Evolutionary conservation across 805 yeast genomes (phyloP).

Genomic region (Lipomyces sp.): DNA sequence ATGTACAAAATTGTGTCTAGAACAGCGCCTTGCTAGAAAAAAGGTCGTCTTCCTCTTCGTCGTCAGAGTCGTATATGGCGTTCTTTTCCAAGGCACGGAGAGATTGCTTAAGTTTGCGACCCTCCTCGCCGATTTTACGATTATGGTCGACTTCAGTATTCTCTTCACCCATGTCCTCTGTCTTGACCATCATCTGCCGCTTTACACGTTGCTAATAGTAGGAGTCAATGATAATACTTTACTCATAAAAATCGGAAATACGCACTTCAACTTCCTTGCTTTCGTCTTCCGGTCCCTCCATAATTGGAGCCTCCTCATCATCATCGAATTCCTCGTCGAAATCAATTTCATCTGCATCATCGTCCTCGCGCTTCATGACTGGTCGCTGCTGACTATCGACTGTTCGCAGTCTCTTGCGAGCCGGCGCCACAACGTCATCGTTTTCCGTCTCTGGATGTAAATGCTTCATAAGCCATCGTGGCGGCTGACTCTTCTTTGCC

Average conservation of each 20-base stretch:
- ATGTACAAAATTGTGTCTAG: conserved; percentile 2
- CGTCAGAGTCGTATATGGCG: conserved; percentile 84
- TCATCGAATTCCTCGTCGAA: conserved; percentile 97
- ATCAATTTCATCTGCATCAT: conserved; percentile 90
- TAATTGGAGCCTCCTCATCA: conserved; percentile 97
- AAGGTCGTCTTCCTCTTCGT: conserved; percentile 60
- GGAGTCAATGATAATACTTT: background rate
- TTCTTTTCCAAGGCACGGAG: conserved; percentile 83
- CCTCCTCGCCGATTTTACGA: conserved; percentile 86
- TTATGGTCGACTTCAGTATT: conserved; percentile 63
- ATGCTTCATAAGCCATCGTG: conserved; percentile 96
- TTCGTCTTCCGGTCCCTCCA: conserved; percentile 95
- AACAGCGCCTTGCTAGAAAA: conserved; percentile 18
- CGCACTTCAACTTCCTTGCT: conserved; percentile 77
- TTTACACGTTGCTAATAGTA: conserved; percentile 60
- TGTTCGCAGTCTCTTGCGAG: conserved; percentile 51
- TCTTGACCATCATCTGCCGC: conserved; percentile 62
- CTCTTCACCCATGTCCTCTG: conserved; percentile 42
- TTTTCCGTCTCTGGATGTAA: conserved; percentile 48
- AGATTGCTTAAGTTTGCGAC: conserved; percentile 81
- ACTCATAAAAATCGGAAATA: background rate
- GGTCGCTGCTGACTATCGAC: conserved; percentile 51
- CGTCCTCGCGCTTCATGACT: conserved; percentile 50
- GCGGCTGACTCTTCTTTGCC: conserved; percentile 76
- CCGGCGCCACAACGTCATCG: conserved; percentile 27